These are phyloP conservation scores for Annulohypoxylon bovei DNA, from an alignment of 495 filamentous ascomycete species.

Conservation along the genomic window DNA sequence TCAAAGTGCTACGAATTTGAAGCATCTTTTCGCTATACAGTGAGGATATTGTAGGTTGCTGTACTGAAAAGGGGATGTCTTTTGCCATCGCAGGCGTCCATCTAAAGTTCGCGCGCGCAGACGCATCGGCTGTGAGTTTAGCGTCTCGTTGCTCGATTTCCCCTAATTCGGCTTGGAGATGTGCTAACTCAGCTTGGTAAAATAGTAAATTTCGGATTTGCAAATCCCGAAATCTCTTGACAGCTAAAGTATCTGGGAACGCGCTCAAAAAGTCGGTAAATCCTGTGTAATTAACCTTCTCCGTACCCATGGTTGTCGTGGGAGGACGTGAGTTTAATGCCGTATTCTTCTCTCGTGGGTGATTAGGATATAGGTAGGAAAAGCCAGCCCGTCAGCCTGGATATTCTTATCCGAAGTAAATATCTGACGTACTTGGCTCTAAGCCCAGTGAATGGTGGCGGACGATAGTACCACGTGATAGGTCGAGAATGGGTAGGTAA, in stretches of 20 bases:
- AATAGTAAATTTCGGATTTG: conserved; percentile 2
- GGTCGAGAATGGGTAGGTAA: neutral
- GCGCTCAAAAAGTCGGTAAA: neutral
- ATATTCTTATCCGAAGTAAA: too few species aligned
- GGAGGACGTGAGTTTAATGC: too few species aligned
- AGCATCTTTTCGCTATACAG: neutral
- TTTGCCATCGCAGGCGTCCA: neutral
- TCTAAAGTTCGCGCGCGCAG: neutral
- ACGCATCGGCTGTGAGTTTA: neutral
- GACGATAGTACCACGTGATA: too few species aligned
- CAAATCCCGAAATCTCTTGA: neutral
- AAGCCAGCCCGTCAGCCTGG: too few species aligned
- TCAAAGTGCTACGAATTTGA: neutral
- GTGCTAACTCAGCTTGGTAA: neutral
- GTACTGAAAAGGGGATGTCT: neutral
- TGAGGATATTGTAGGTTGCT: neutral
- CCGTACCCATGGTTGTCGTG: neutral
- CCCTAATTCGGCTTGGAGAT: neutral
- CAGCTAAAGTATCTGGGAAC: neutral
- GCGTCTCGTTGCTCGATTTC: neutral
- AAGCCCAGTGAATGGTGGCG: too few species aligned
- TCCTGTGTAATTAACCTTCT: neutral
- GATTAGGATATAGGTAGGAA: neutral
- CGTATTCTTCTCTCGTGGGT: neutral
- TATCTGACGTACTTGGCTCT: too few species aligned